Evolutionary conservation across 257 asterid species (phyloP).

Genomic region (Coffea canephora): DNA sequence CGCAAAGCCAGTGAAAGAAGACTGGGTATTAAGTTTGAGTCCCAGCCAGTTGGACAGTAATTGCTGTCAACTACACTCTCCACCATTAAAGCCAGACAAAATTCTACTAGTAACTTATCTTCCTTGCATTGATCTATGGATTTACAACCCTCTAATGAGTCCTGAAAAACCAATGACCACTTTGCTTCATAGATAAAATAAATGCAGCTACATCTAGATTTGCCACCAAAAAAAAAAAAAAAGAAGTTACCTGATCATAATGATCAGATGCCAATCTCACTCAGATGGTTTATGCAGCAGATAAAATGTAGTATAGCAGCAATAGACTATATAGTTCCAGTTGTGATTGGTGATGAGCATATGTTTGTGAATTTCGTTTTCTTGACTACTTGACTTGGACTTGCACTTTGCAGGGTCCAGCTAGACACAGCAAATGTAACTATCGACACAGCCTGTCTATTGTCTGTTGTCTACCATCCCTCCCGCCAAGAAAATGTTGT

Average conservation of each 20-base stretch:
- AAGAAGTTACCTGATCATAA: too few relatives aligned
- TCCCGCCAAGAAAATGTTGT: background rate
- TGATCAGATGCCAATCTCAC: too few relatives aligned
- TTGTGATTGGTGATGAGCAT: background rate
- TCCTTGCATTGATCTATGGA: too few relatives aligned
- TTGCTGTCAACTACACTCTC: background rate
- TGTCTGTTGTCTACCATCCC: background rate
- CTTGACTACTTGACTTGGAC: background rate
- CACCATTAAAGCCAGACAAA: background rate
- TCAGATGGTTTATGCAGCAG: too few relatives aligned
- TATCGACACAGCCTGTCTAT: constrained; percentile 26
- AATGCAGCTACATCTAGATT: too few relatives aligned
- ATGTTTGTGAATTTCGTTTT: background rate
- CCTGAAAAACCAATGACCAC: too few relatives aligned
- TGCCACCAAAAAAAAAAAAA: too few relatives aligned
- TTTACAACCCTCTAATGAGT: too few relatives aligned
- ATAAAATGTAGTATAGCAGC: too few relatives aligned
- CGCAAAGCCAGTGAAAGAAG: background rate
- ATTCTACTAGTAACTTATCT: background rate
- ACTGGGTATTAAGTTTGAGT: background rate
- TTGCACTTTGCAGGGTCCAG: constrained; percentile 13
- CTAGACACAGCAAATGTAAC: constrained; percentile 18
- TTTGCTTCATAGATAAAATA: too few relatives aligned
- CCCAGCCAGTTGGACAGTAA: constrained; percentile 1
- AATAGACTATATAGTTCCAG: background rate